Base-by-base conservation (phyloP, 2,329 filamentous ascomycete species). In the Fusarium nelsonii region DNA sequence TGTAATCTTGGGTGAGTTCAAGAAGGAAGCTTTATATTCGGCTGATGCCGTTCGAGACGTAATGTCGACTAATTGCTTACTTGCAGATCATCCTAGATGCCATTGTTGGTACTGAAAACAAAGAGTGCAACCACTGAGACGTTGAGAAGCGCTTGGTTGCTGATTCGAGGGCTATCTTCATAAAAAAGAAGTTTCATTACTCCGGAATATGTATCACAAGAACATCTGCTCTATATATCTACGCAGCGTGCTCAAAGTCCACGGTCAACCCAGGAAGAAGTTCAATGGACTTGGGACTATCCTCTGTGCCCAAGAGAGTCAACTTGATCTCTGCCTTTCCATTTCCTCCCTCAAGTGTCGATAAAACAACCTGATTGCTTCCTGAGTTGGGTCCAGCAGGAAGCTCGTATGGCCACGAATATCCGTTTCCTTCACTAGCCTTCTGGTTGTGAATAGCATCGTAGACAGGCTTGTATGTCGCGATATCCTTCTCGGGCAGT, bases 381-480 rank as follows among this genome's bases (percentile, higher is more conserved):
- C 73, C 73, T 5, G 58, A 11, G 3, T 60, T 67, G 0, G 62
- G 61, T 0, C 73, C 69, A 40, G 68, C 66, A 5, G 72, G 63
- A 0, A 71, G 53, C 2, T 70, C 60, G 26, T 66, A 74, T 2
- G 61, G 53, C 73, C 73, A 74, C 0, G 63, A 69, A 20, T 63
- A 33, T 9, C 37, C 56, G 2, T 60, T 20, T n/a, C 53, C 48
- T 1, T 43, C 46, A 6, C 32, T 4, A 1, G 53, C 57, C 3
- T 23, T 50, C 16, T 54, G 15, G 28, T 56, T 55, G 34, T 77
- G 74, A 33, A 79, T 75, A 1, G 75, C 77, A 2, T 73, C 71
- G 43, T 79, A 78, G 6, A 77, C 69, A 1, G 53, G 58, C 14
- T 63, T 64, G 1, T 76, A 70, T 0, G 48, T 53, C 8, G 63